These are phyloP conservation scores for Trypanosoma congolense DNA, from an alignment of 208 protist species.

Conservation along the genomic window DNA sequence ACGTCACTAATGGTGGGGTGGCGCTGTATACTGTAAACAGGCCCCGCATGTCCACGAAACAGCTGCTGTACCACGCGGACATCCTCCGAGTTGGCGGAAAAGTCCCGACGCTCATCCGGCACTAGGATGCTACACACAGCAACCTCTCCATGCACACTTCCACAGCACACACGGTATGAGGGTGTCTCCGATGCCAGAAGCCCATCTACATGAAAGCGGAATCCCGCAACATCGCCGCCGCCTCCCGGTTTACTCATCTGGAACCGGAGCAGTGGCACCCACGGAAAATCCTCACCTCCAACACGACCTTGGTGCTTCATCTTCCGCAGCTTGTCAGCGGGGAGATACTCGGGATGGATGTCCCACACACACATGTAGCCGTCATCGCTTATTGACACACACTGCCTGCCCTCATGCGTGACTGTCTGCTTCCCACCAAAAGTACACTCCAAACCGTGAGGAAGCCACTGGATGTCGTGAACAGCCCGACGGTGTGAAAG, in stretches of 20 bases:
- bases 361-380: conserved; percentile 88
- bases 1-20: conserved; percentile 85
- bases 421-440: conserved; percentile 85
- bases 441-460: conserved; percentile 59
- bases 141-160: conserved; percentile 72
- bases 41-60: conserved; percentile 57
- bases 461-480: conserved; percentile 87
- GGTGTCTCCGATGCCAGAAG: conserved; percentile 34
- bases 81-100: conserved; percentile 43
- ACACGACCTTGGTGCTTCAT: conserved; percentile 77
- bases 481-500: conserved; percentile 80
- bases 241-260: conserved; percentile 65
- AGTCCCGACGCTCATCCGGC: conserved; percentile 49
- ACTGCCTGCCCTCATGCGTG: conserved; percentile 60
- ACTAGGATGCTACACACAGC: conserved; percentile 56
- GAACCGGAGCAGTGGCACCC: conserved; percentile 82
- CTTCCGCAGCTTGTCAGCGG: conserved; percentile 86
- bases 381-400: conserved; percentile 84
- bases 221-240: conserved; percentile 63
- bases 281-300: conserved; percentile 58
- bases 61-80: conserved; percentile 58
- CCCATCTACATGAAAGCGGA: conserved; percentile 78
- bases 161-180: conserved; percentile 59
- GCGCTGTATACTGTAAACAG: conserved; percentile 70
- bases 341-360: conserved; percentile 75